phyloP scores from a whole-genome alignment of 176 grass and related monocot genomes.

The Lolium rigidum region DNA sequence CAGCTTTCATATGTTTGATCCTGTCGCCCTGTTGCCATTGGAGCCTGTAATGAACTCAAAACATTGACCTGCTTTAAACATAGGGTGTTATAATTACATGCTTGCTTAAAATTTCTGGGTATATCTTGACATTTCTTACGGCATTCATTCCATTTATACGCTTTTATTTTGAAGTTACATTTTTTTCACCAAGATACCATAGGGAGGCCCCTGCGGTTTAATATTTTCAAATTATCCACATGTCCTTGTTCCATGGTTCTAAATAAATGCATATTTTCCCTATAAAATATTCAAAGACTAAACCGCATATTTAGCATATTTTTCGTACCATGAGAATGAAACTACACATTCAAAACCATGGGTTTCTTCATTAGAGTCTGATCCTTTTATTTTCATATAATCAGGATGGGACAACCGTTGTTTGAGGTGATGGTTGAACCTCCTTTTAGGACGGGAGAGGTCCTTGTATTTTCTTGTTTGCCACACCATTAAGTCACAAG shows the following conservation, averaged over 20 bases:
- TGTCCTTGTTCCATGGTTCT: neutral
- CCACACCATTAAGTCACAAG: neutral
- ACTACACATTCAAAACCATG: too few relatives aligned
- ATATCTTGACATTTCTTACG: constrained; percentile 10
- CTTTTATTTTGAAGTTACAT: neutral
- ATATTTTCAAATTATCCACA: neutral
- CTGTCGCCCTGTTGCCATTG: neutral
- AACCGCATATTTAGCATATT: neutral
- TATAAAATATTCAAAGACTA: neutral
- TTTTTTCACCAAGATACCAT: too few relatives aligned
- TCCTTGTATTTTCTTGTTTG: neutral
- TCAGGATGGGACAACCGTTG: neutral
- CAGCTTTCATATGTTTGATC: constrained; percentile 36
- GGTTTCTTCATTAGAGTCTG: neutral
- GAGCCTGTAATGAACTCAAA: neutral
- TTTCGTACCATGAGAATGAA: too few relatives aligned
- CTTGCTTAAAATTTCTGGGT: neutral
- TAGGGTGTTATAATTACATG: constrained; percentile 1
- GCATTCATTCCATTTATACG: neutral
- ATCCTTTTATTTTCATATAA: too few relatives aligned
- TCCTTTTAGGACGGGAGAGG: neutral
- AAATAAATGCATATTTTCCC: neutral
- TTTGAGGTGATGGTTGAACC: neutral
- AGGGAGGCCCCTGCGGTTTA: too few relatives aligned
- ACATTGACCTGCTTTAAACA: neutral